Base-by-base conservation (phyloP, 306 rosid genomes). In the Dryas drummondii region DNA sequence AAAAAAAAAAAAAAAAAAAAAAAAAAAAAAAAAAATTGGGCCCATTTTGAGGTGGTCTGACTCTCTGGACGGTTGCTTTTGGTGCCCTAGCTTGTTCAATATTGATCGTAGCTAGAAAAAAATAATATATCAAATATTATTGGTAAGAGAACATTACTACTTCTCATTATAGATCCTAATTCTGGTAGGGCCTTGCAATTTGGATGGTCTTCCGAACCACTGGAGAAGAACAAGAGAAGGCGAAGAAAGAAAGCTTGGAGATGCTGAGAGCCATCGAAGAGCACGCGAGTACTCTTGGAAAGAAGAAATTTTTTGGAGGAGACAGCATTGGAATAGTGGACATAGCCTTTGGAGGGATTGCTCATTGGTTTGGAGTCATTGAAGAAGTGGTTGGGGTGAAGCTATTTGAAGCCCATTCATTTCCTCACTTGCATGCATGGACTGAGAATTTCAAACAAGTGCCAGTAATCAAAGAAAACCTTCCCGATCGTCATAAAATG, bases 341-440 rank as follows among this genome's bases (percentile, higher is more conserved):
- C 75, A 66, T 67, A 6, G 76, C 81, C 9, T 45, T 71, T 42
- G 84, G 81, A 15, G 4, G 48, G 47, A 16, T 76, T 17, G 71
- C 66, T 40, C 55, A 49, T 8, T 81, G 82, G 82, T 26, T 81
- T 11, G 76, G 66, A 77, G 49, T 60, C 42, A 3, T 32, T 14
- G 76, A 72, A 68, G 76, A 81, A 4, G n/a, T 57, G 19, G 4
- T 44, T 2, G 74, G 59, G 37, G 52, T 76, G 32, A 58, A 72
- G 78, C 6, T 76, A 19, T 13, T 81, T 52, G 81, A 71, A 57
- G 59, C 50, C 9, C 66, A 81, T 3, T 40, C 11, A 1, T 71
- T 76, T 40, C 84, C 81, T 22, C 75, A n/a, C 69, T 40, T 75
- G 27, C 69, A 75, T 71, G 75, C 77, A 14, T 80, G 80, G 84